Evolutionary conservation across 2,329 filamentous ascomycete genomes (phyloP).

Genomic region (Aschersonia sp.): DNA sequence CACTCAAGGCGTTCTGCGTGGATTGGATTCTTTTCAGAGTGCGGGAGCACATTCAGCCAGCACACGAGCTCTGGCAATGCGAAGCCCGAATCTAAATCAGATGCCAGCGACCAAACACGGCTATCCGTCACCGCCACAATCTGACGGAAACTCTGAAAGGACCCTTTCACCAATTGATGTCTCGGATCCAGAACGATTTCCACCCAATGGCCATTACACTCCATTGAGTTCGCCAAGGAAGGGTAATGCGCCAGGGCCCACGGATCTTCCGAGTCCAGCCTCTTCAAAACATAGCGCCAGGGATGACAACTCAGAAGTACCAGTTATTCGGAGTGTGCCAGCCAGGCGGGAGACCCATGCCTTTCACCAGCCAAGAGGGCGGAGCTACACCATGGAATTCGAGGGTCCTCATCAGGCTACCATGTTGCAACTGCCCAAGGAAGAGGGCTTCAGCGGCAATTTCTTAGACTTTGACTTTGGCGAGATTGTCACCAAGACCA

Average conservation of each 20-base stretch:
- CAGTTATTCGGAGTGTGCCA: constrained; percentile 31
- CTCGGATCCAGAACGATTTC: constrained; percentile 5
- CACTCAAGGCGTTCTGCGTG: constrained; percentile 24
- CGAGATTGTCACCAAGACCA: constrained; percentile 11
- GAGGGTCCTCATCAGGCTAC: constrained; percentile 9
- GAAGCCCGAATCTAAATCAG: neutral
- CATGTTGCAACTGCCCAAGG: constrained; percentile 10
- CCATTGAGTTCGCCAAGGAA: constrained; percentile 12
- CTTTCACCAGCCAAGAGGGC: constrained; percentile 26
- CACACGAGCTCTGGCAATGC: neutral
- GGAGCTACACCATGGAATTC: constrained; percentile 31
- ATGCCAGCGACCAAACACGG: constrained; percentile 5
- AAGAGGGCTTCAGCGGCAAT: constrained; percentile 20
- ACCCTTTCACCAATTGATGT: constrained; percentile 9
- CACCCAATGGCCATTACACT: constrained; percentile 7
- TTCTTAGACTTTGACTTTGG: constrained; percentile 25
- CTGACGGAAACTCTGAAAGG: constrained; percentile 13
- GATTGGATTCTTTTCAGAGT: constrained; percentile 21
- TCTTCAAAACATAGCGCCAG: constrained; percentile 19
- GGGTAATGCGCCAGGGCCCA: constrained; percentile 9
- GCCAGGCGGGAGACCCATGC: constrained; percentile 37
- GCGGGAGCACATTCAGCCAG: neutral
- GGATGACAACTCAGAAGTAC: constrained; percentile 25
- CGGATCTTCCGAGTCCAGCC: constrained; percentile 26
- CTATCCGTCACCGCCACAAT: constrained; percentile 23